A percentile compares a stretch with the other conserved stretches of the same genome.
phyloP scores from a whole-genome alignment of 2,329 filamentous ascomycete genomes.

The Rhytidhysteron rufulum region DNA sequence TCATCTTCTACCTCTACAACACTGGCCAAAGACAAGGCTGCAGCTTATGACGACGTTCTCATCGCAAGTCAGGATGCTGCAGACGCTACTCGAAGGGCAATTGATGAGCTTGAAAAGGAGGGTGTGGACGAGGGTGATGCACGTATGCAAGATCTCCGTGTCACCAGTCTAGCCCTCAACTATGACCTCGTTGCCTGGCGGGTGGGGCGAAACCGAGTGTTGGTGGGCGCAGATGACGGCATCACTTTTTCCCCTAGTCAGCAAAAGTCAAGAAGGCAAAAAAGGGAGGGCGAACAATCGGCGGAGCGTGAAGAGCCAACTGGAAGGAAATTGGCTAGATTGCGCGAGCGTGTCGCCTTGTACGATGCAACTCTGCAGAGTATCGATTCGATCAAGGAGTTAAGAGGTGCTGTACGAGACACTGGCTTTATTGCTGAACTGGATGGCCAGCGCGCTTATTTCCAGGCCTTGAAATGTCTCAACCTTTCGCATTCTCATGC shows the following conservation, averaged over 20 bases:
- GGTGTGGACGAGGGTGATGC: constrained; percentile 78
- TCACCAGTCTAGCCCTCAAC: constrained; percentile 89
- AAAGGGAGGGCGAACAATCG: constrained; percentile 47
- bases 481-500: constrained; percentile 82
- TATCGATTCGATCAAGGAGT: constrained; percentile 81
- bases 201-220: constrained; percentile 84
- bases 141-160: constrained; percentile 86
- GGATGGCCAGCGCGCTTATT: constrained; percentile 76
- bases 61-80: constrained; percentile 89
- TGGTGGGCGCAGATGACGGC: constrained; percentile 81
- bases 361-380: constrained; percentile 92
- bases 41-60: constrained; percentile 86
- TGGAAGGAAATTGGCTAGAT: constrained; percentile 70
- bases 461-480: constrained; percentile 82
- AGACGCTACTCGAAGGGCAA: constrained; percentile 87
- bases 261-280: constrained; percentile 50
- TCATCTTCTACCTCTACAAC: constrained; percentile 39
- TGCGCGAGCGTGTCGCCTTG: constrained; percentile 82
- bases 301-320: constrained; percentile 60
- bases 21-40: constrained; percentile 65
- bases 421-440: constrained; percentile 70
- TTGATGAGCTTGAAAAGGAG: constrained; percentile 83
- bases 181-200: constrained; percentile 94
- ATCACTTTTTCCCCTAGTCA: constrained; percentile 52
- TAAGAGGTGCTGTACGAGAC: constrained; percentile 87